Conservation (phyloP, 2,329 filamentous ascomycete species). For the Furcasterigmium furcatum region DNA sequence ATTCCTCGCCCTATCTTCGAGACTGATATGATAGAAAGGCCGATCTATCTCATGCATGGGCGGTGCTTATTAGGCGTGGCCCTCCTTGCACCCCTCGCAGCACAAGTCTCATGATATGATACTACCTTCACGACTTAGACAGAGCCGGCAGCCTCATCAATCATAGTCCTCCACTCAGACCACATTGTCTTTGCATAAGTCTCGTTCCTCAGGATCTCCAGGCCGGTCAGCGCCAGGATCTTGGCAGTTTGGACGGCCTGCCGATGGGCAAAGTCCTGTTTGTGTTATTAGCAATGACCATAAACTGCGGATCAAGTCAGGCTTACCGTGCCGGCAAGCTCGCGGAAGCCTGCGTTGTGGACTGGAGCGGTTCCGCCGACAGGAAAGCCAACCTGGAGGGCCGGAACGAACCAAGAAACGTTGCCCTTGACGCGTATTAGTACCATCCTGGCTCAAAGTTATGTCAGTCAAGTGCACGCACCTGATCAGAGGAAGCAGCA, state of each 20-base stretch:
- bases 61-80: too few relatives aligned
- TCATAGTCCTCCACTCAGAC: conserved; percentile 9
- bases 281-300: neutral
- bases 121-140: too few relatives aligned
- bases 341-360: conserved; percentile 10
- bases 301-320: neutral
- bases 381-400: conserved; percentile 10
- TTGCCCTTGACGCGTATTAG: conserved; percentile 4
- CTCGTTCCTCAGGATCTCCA: conserved; percentile 10
- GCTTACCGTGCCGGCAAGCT: conserved; percentile 8
- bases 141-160: conserved; percentile 3
- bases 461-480: neutral
- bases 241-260: conserved; percentile 9
- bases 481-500: conserved; percentile 9
- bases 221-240: conserved; percentile 8
- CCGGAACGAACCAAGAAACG: conserved; percentile 10
- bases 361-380: conserved; percentile 7
- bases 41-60: too few relatives aligned
- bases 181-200: conserved; percentile 9
- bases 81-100: too few relatives aligned
- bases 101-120: too few relatives aligned
- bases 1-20: too few relatives aligned
- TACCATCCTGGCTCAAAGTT: too few relatives aligned
- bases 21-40: too few relatives aligned
- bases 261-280: conserved; percentile 8